Base-by-base conservation (phyloP, 768 basidiomycete genomes). In the Tephrocybe sp. region DNA sequence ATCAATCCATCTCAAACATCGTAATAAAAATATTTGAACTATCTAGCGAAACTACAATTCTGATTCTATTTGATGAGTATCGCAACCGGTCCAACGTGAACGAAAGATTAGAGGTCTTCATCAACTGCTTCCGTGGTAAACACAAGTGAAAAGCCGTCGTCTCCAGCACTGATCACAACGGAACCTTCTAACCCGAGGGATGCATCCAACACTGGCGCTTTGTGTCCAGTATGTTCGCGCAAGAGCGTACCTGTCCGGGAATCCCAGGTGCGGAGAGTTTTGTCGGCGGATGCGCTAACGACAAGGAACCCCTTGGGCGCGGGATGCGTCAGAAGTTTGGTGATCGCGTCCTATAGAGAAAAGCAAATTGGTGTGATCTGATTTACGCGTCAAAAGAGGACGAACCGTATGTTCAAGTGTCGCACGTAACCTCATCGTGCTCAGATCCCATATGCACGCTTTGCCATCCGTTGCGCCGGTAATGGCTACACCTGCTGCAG, bases 381-480 rank as follows among this genome's bases (percentile, higher is more conserved):
- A 10, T 24, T 21, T 21, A 37, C 29, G 41, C 27, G 37, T 45
- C 41, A 34, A 13, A 72, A 12, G 18, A n/a, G n/a, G 37, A n/a
- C 80, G 44, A 53, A 94, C 94, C 66, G 84, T 73, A 61, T 98
- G 94, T 54, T 86, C 74, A 5, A 97, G 70, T 12, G 89, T 93
- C 15, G 86, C 78, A 48, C 97, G 79, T 44, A 94, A 64, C 53
- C 88, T 78, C 77, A 91, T 91, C 21, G 91, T 94, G 42, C 78
- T 78, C 36, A 94, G 75, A 69, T 99, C 97, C 94, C 95, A 99
- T 27, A 97, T 84, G 58, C 89, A 92, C 15, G 84, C 88, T 63
- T 92, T 94, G 0, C 94, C 93, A 61, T 99, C 97, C 3, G 95
- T 97, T 4, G 82, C 93, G 10, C 90, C 94, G 2, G 89, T 92